Conservation (phyloP, 495 filamentous ascomycete genomes). For the Penicillium pancosmium region DNA sequence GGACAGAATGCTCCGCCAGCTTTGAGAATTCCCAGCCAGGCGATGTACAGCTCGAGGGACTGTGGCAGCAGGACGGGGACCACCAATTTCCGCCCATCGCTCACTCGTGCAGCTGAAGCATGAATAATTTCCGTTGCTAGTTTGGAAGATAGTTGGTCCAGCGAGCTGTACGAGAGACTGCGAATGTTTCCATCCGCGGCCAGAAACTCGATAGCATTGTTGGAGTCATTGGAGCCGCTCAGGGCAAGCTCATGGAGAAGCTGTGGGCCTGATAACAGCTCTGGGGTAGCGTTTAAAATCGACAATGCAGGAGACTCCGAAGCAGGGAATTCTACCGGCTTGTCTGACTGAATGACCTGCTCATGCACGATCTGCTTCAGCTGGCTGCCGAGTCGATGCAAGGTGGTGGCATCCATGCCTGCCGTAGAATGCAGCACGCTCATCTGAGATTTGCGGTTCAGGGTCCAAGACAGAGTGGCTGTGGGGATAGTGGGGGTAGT, state of each 20-base stretch:
- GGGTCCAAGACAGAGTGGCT: slow-evolving; percentile 20
- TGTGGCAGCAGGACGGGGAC: slow-evolving; percentile 75
- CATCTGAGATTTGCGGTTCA: slow-evolving; percentile 24
- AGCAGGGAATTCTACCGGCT: slow-evolving; percentile 16
- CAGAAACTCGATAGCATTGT: slow-evolving; percentile 63
- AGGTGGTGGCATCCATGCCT: slow-evolving; percentile 24
- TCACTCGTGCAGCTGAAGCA: slow-evolving; percentile 20
- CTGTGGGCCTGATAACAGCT: slow-evolving; percentile 56
- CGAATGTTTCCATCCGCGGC: slow-evolving; percentile 42
- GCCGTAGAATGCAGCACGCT: slow-evolving; percentile 27
- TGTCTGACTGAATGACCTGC: slow-evolving; percentile 17
- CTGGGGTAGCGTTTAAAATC: slow-evolving; percentile 62
- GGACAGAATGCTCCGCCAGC: slow-evolving; percentile 82
- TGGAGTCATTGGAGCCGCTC: slow-evolving; percentile 17
- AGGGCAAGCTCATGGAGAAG: slow-evolving; percentile 68
- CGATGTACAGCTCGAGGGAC: slow-evolving; percentile 68
- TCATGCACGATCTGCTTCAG: slow-evolving; percentile 25
- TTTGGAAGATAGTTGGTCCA: slow-evolving; percentile 58
- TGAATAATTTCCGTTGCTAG: slow-evolving; percentile 53
- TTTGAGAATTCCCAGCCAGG: slow-evolving; percentile 72
- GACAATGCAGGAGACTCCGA: slow-evolving; percentile 47
- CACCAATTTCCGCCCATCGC: slow-evolving; percentile 33
- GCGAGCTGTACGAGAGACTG: slow-evolving; percentile 56
- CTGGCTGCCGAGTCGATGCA: slow-evolving; percentile 32
- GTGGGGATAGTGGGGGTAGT: neutral